These are phyloP conservation scores for Rhizomucor pusillus DNA, from an alignment of 371 early-diverging fungal genomes.

Conservation along the genomic window DNA sequence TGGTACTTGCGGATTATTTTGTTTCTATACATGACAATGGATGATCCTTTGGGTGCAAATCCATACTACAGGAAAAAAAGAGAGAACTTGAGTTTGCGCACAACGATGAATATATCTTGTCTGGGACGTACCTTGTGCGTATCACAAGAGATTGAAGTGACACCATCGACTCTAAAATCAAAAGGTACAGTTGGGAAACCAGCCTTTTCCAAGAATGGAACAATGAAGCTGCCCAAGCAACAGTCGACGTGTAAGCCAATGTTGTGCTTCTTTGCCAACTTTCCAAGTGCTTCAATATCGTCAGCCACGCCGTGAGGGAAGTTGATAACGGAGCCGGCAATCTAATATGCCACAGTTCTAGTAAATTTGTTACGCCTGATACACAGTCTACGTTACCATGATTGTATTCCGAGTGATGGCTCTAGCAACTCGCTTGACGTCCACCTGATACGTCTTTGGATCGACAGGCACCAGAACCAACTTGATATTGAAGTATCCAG, in stretches of 20 bases:
- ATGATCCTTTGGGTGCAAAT: slow-evolving; percentile 96
- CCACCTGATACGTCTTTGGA: slow-evolving; percentile 73
- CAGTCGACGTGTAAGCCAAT: slow-evolving; percentile 94
- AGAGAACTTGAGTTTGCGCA: neutral
- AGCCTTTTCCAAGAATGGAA: slow-evolving; percentile 91
- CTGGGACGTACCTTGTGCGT: slow-evolving; percentile 80
- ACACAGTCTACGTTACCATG: no score
- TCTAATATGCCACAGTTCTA: slow-evolving; percentile 23
- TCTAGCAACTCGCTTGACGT: slow-evolving; percentile 65
- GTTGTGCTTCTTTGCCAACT: slow-evolving; percentile 78
- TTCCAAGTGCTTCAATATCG: slow-evolving; percentile 80
- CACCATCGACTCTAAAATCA: slow-evolving; percentile 92
- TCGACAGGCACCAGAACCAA: slow-evolving; percentile 84
- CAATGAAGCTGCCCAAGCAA: slow-evolving; percentile 95
- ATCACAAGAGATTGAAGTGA: slow-evolving; percentile 95
- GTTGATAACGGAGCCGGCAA: slow-evolving; percentile 91
- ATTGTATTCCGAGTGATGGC: slow-evolving; percentile 91
- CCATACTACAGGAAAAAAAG: slow-evolving; percentile 56
- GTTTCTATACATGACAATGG: slow-evolving; percentile 90
- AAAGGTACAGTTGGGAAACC: slow-evolving; percentile 80
- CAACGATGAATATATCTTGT: neutral
- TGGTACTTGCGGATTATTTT: slow-evolving; percentile 82
- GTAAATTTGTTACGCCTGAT: no score
- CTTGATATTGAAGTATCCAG: slow-evolving; percentile 87
- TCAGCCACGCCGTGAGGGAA: slow-evolving; percentile 95